Base-by-base conservation (phyloP, 495 filamentous ascomycete genomes). In the Entonaema liquescens region DNA sequence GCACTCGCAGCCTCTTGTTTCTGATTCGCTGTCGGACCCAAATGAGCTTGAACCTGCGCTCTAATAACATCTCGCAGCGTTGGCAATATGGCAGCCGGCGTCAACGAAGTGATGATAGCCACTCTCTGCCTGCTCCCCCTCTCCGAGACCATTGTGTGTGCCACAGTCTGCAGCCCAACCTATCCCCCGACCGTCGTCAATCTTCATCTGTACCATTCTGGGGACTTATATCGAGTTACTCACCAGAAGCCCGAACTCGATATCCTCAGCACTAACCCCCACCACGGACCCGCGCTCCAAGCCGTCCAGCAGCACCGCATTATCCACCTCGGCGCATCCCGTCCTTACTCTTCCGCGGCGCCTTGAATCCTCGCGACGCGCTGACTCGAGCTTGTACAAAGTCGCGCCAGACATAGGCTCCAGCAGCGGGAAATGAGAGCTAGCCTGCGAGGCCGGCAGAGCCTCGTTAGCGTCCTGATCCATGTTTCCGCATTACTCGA, bases 271-370 rank as follows among this genome's bases (percentile, higher is more conserved):
- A 33, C 84, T 88, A 36, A 87, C 59, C 0, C 85, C 86, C 0
- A 85, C 79, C 0, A 88, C 81, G n/a, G 72, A 65, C 0, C 85
- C 85, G 12, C 80, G 68, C 70, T 83, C 79, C 3, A 85, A 73
- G 12, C 85, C 84, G 17, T 79, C 81, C 13, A 79, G 65, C 15
- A 87, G 72, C 11, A 85, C 72, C 19, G 78, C 38, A 3, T 81
- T 75, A 72, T 88, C 85, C 28, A 88, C 70, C 47, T 81, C 83
- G 11, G 12, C 29, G 58, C 82, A 83, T 21, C 82, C 84, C 1
- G 77, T 83, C 50, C 54, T 28, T 23, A 80, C 35, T 1, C 62
- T 62, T 0, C 76, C 78, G 2, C 38, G 62, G 13, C 58, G 36
- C 12, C 15, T 21, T 2, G 76, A 68, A 7, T 21, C 19, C 26